A percentile compares a stretch with the other conserved stretches of the same genome.
Conservation (phyloP, 2,329 filamentous ascomycete species). For the Stagonosporopsis cucurbitacearum region DNA sequence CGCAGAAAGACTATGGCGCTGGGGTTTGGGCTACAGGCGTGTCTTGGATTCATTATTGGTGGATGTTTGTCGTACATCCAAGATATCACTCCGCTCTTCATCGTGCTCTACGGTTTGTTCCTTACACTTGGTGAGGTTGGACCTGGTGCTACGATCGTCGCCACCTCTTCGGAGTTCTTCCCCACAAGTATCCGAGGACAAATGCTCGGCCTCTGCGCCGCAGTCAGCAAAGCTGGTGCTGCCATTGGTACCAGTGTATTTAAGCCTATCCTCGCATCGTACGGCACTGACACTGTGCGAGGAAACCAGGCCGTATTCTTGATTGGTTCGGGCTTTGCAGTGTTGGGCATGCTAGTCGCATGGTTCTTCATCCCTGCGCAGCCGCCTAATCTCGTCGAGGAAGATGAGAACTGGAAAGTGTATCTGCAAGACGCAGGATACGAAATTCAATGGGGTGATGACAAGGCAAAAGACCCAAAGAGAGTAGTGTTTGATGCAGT, state of each 20-base stretch:
- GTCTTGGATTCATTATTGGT: constrained; percentile 36
- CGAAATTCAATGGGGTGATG: constrained; percentile 33
- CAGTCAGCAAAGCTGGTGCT: constrained; percentile 36
- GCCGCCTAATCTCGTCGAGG: constrained; percentile 33
- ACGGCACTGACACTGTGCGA: constrained; percentile 28
- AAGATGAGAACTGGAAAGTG: constrained; percentile 37
- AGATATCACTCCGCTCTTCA: constrained; percentile 37
- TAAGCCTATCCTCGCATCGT: constrained; percentile 35
- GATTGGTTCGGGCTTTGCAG: constrained; percentile 35
- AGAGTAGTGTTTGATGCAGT: constrained; percentile 10
- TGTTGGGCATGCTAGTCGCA: constrained; percentile 30
- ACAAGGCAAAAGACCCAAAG: constrained; percentile 27
- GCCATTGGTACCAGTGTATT: constrained; percentile 34
- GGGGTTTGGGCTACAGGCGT: constrained; percentile 32
- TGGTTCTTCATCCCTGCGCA: constrained; percentile 42
- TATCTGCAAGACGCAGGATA: constrained; percentile 33
- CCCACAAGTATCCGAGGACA: constrained; percentile 37
- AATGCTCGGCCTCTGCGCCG: constrained; percentile 34
- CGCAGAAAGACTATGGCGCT: constrained; percentile 33
- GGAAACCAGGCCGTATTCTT: constrained; percentile 35
- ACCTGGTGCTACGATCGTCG: constrained; percentile 27
- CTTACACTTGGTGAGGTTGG: constrained; percentile 37
- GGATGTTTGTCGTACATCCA: constrained; percentile 38
- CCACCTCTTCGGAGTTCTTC: constrained; percentile 33
- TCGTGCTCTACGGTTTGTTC: constrained; percentile 38